Evolutionary conservation across 257 asterid species (phyloP).

Genomic region (Solanum rostratum): DNA sequence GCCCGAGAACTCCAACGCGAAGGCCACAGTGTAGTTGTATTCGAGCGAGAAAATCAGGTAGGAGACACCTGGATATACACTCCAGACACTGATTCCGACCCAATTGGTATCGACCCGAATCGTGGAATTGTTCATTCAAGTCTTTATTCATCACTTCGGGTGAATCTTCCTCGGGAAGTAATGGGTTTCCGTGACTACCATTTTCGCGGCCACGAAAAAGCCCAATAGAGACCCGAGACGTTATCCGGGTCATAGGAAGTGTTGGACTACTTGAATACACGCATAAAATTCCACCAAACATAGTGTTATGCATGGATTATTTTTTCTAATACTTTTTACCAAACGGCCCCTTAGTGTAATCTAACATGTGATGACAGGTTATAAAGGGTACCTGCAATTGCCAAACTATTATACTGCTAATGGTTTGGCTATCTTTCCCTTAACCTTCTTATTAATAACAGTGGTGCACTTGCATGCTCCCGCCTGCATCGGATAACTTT

Average conservation of each 20-base stretch:
- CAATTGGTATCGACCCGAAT: slow-evolving; percentile 40
- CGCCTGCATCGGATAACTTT: neutral
- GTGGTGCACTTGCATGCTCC: neutral
- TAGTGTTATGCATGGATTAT: too few species aligned
- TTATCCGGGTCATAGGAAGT: slow-evolving; percentile 78
- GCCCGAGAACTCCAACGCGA: slow-evolving; percentile 72
- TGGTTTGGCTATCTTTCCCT: neutral
- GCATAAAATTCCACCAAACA: too few species aligned
- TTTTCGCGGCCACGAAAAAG: slow-evolving; percentile 33
- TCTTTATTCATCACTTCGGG: slow-evolving; percentile 75
- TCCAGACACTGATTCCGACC: slow-evolving; percentile 55
- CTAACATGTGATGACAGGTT: neutral
- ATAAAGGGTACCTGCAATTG: neutral
- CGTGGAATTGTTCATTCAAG: slow-evolving; percentile 59
- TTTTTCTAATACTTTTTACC: too few species aligned
- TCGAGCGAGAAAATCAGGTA: slow-evolving; percentile 47
- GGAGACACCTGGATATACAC: slow-evolving; percentile 86
- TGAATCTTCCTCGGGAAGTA: slow-evolving; percentile 73
- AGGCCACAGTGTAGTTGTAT: slow-evolving; percentile 76
- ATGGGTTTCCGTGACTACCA: slow-evolving; percentile 79
- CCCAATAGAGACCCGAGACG: slow-evolving; percentile 60
- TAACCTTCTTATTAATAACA: neutral
- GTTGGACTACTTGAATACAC: slow-evolving; percentile 54
- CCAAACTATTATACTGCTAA: too few species aligned
- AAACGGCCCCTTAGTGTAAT: neutral